phyloP scores from a whole-genome alignment of 2,329 filamentous ascomycete genomes.

The Fusarium austroafricanum region DNA sequence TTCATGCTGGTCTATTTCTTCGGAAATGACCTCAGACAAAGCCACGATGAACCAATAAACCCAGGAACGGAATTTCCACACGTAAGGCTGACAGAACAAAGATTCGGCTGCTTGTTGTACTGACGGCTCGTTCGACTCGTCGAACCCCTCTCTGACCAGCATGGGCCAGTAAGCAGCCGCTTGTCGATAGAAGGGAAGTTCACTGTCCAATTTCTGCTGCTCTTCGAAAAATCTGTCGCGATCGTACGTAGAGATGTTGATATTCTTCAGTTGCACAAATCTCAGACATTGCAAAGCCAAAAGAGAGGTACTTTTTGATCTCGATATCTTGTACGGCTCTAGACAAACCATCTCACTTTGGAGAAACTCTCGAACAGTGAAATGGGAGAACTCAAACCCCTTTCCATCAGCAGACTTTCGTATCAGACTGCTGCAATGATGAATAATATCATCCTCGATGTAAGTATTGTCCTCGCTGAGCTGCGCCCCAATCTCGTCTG shows the following conservation, averaged over 20 bases:
- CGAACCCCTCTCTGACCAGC: neutral
- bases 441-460: neutral
- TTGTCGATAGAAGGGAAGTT: neutral
- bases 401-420: neutral
- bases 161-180: neutral
- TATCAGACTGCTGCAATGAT: constrained; percentile 16
- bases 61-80: too few relatives aligned
- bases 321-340: neutral
- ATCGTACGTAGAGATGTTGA: neutral
- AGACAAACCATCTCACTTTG: rapidly evolving
- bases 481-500: rapidly evolving
- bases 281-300: neutral
- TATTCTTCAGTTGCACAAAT: neutral
- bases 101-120: neutral
- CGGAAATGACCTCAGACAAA: too few relatives aligned
- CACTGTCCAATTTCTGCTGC: too few relatives aligned
- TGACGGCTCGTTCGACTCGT: too few relatives aligned
- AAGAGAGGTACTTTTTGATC: rapidly evolving
- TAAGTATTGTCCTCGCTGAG: constrained; percentile 2
- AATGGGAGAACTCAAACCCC: constrained; percentile 4
- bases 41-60: too few relatives aligned
- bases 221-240: too few relatives aligned
- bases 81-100: neutral
- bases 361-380: neutral
- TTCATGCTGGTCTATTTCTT: too few relatives aligned